phyloP scores from a whole-genome alignment of 164 flowering plant species.

The Echeveria elegans region DNA sequence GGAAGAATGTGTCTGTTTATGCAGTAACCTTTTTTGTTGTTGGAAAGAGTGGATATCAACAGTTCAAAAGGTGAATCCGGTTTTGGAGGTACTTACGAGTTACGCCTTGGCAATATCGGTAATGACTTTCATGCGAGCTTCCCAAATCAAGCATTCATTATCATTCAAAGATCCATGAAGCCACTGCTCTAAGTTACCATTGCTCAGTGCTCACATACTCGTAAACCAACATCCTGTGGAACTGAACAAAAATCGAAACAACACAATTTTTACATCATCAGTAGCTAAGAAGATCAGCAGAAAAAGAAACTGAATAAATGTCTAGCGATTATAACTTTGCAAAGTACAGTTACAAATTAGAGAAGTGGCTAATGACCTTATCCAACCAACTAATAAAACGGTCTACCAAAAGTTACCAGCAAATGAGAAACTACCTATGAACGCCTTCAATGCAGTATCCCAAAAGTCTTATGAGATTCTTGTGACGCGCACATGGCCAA shows the following conservation, averaged over 20 bases:
- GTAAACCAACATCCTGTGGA: conserved; percentile 62
- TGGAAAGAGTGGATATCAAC: too few relatives aligned
- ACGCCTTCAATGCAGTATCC: too few relatives aligned
- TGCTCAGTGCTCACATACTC: conserved; percentile 70
- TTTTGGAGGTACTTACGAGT: conserved; percentile 31
- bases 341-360: background rate
- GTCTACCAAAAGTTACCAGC: background rate
- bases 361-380: background rate
- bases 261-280: background rate
- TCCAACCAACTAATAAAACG: background rate
- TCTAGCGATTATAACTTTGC: background rate
- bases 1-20: too few relatives aligned
- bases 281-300: background rate
- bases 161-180: too few relatives aligned
- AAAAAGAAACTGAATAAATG: background rate
- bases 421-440: conserved; percentile 43
- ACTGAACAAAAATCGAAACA: conserved; percentile 2
- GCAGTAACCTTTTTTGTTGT: too few relatives aligned
- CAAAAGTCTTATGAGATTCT: conserved; percentile 66
- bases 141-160: conserved; percentile 53
- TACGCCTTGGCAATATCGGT: conserved; percentile 77
- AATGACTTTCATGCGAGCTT: conserved; percentile 62
- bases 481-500: conserved; percentile 80
- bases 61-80: background rate
- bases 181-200: too few relatives aligned